Conservation (phyloP, 305 asterid species). For the Lippia alba region DNA sequence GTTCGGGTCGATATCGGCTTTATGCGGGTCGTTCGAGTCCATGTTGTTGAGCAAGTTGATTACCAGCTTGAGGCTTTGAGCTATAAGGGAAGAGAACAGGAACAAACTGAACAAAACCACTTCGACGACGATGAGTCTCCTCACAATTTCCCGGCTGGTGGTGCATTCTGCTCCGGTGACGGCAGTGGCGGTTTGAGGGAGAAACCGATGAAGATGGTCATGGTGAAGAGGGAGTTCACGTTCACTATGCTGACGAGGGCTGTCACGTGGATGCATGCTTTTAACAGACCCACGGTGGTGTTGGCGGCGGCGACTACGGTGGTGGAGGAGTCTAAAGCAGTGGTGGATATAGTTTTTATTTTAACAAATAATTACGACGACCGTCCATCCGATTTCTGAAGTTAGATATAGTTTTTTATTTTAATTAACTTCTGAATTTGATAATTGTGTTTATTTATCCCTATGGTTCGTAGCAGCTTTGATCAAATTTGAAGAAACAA, state of each 20-base stretch:
- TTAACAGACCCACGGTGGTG: slow-evolving; percentile 4
- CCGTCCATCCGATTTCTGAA: no score
- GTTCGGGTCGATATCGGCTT: slow-evolving; percentile 48
- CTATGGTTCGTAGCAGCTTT: no score
- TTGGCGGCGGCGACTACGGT: neutral
- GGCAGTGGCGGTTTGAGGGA: slow-evolving; percentile 34
- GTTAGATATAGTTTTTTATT: no score
- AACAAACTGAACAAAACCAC: slow-evolving; percentile 52
- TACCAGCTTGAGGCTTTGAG: slow-evolving; percentile 58
- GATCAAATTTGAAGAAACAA: no score
- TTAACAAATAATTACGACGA: no score
- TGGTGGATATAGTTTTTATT: no score
- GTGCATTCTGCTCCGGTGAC: slow-evolving; percentile 34
- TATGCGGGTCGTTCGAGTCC: slow-evolving; percentile 42
- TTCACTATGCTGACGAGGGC: slow-evolving; percentile 47
- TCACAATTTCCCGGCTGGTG: slow-evolving; percentile 32
- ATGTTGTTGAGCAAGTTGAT: slow-evolving; percentile 49
- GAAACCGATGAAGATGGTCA: slow-evolving; percentile 46
- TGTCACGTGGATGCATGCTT: slow-evolving; percentile 41
- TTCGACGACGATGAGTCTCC: slow-evolving; percentile 43
- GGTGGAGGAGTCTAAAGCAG: neutral
- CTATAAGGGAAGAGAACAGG: slow-evolving; percentile 53
- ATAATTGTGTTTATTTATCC: no score
- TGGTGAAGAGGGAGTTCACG: slow-evolving; percentile 54
- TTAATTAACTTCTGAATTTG: no score